A percentile compares a stretch with the other conserved stretches of the same genome.
Evolutionary conservation across 805 yeast species (phyloP).

Genomic region (Sporopachydermia lactativora): DNA sequence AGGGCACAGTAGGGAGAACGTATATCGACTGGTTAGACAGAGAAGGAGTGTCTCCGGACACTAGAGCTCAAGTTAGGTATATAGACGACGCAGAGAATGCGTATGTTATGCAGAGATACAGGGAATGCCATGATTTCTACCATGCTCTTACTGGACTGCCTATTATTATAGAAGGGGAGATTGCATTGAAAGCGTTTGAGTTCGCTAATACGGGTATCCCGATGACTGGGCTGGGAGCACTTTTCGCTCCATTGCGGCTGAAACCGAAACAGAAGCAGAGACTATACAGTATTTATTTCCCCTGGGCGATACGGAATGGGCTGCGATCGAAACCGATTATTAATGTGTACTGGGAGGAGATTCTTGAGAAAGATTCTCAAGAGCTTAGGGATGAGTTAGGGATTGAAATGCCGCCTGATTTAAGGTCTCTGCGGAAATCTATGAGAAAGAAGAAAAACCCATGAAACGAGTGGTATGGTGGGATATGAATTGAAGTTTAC

Average conservation of each 20-base stretch:
- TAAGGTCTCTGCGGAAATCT: slow-evolving; percentile 44
- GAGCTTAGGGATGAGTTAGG: slow-evolving; percentile 62
- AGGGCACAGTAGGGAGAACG: slow-evolving; percentile 62
- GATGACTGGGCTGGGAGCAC: slow-evolving; percentile 86
- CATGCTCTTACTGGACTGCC: slow-evolving; percentile 89
- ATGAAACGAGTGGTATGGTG: too few relatives aligned
- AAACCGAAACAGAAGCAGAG: slow-evolving; percentile 47
- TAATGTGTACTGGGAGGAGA: slow-evolving; percentile 85
- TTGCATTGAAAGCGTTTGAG: slow-evolving; percentile 84
- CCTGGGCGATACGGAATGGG: slow-evolving; percentile 78
- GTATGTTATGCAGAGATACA: slow-evolving; percentile 81
- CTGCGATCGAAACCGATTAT: slow-evolving; percentile 60
- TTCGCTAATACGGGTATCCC: slow-evolving; percentile 87
- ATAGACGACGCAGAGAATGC: slow-evolving; percentile 87
- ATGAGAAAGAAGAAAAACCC: slow-evolving; percentile 13
- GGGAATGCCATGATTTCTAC: slow-evolving; percentile 95
- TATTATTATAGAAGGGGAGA: slow-evolving; percentile 89
- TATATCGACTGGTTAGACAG: slow-evolving; percentile 70
- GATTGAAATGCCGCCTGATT: slow-evolving; percentile 66
- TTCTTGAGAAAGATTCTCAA: slow-evolving; percentile 55
- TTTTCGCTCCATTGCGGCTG: slow-evolving; percentile 77
- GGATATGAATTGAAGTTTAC: too few relatives aligned
- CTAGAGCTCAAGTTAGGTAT: slow-evolving; percentile 75
- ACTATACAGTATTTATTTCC: slow-evolving; percentile 57
- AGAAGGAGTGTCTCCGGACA: slow-evolving; percentile 90